Evolutionary conservation across 495 filamentous ascomycete species (phyloP), one percentile per base, ranked within the genome.

Genomic region (Pyrenopolyporus hunteri): DNA sequence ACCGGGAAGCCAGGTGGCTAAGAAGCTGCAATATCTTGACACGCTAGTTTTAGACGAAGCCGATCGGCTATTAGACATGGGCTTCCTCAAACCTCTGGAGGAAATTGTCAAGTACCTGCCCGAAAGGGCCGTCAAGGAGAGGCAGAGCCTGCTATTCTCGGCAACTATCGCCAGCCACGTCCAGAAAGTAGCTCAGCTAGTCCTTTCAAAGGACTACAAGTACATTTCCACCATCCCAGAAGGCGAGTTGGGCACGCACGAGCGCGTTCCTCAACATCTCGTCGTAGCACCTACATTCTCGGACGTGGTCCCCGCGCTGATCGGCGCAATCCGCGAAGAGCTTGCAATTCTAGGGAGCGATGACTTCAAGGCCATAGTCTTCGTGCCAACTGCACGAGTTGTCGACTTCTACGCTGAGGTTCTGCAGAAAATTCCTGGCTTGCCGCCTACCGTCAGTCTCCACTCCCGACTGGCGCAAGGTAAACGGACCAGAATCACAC

Each of bases 61-160:
- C 11, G 87, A 89, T 64, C 82, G 81, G 6, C 85, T 89, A 71
- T 80, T 89, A 1, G 87, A 89, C 64, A 76, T 76, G 70, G 86
- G 86, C 7, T 89, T 89, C 61, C 73, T 87, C 40, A 71, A 75
- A 10, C 80, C 78, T 33, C 73, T 89, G 22, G 82, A 84, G 65
- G 69, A 78, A n/a, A 86, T 88, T 43, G 74, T 88, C 25, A 64
- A 61, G 7, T 73, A 74, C 17, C 79, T 89, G 19, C 86, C 87
- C 0, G 70, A 82, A 13, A 88, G 86, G 75, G 46, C 56, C 5
- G 47, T 47, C 10, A 69, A 70, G 0, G 74, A 80, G 26, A 83
- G 87, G 78, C 86, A 89, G 69, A 83, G 84, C 43, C 88, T 89
- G 86, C 86, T 87, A 57, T 89, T 89, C 73, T 87, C 85, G 1